Base-by-base conservation (phyloP, 805 yeast species). In the Yarrowia porcina region DNA sequence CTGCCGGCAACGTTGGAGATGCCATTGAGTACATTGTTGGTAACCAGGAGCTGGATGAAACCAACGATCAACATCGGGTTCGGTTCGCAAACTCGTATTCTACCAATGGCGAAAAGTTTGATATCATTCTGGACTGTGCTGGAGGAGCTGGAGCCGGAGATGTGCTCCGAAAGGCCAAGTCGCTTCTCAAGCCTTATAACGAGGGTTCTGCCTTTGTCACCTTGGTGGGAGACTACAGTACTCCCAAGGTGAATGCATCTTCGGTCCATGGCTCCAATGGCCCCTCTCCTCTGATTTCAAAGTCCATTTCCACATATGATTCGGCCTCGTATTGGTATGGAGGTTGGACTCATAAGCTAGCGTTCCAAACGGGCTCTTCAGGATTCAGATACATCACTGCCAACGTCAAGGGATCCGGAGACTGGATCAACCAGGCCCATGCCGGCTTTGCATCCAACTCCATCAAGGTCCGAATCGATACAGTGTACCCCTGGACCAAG, bases 101-200 rank as follows among this genome's bases (percentile, higher is more conserved):
- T n/a, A 45, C 66, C 25, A 74, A 76, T 27, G 73, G 76, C 54
- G 78, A 80, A 15, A 76, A 80, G 65, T 88, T 84, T 68, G 90
- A 87, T 69, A 70, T 81, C 11, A 82, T 88, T 45, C 70, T 84
- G 28, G 96, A 89, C 74, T 79, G 86, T 61, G 83, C 82, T 59
- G 92, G 96, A 38, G 82, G 81, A 62, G 36, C 47, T 6, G 47
- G 49, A 28, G 61, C 61, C 3, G 70, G 71, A 25, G 82, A 80
- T 18, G 78, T 85, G 20, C 77, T 83, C 61, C 71, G 76, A 2
- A 71, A 78, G 12, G 75, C 82, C 61, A 68, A 74, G 5, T 67
- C 75, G 39, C 75, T 78, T 20, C 73, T 88, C 65, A 81, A 82
- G 67, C 78, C 82, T 36, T 75, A 75, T 56, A 65, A 72, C 25